Conservation (phyloP, 2,329 filamentous ascomycete species). For the Arthrobotrys musiformis region DNA sequence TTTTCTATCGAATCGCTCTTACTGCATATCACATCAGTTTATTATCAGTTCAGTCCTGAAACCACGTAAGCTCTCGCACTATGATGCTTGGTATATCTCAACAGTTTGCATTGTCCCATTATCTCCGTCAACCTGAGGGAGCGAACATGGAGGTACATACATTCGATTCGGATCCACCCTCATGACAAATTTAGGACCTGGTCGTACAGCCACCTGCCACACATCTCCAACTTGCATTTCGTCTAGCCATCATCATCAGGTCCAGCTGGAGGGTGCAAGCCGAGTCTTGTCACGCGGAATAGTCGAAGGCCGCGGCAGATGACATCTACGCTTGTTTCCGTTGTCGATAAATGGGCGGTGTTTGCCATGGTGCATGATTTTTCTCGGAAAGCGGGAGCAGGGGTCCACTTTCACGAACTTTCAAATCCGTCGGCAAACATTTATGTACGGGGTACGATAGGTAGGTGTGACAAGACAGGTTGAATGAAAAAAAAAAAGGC, state of each 20-base stretch:
- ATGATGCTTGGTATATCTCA: not conserved
- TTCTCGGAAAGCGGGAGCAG: conserved; percentile 21
- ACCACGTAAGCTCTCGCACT: conserved; percentile 34
- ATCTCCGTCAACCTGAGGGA: not conserved
- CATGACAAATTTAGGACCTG: conserved; percentile 23
- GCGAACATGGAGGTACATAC: not conserved
- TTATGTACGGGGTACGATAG: not conserved
- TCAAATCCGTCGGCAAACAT: not conserved
- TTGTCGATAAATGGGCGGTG: not conserved
- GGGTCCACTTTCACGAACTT: not conserved
- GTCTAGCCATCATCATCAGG: conserved; percentile 7
- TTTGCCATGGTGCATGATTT: conserved; percentile 18
- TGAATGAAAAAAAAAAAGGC: not conserved
- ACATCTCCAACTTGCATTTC: conserved; percentile 17
- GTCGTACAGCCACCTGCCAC: conserved; percentile 41
- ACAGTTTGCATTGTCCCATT: not conserved
- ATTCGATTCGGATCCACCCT: not conserved
- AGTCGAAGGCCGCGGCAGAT: conserved; percentile 18
- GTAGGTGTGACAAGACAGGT: not conserved
- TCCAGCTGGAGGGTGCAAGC: conserved; percentile 10
- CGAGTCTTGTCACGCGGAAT: conserved; percentile 23
- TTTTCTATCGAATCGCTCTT: conserved; percentile 2
- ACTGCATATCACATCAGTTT: conserved; percentile 22
- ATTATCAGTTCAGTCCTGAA: conserved; percentile 15
- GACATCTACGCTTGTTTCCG: conserved; percentile 10